Evolutionary conservation across 805 yeast species (phyloP).

Genomic region (Millerago galiae): DNA sequence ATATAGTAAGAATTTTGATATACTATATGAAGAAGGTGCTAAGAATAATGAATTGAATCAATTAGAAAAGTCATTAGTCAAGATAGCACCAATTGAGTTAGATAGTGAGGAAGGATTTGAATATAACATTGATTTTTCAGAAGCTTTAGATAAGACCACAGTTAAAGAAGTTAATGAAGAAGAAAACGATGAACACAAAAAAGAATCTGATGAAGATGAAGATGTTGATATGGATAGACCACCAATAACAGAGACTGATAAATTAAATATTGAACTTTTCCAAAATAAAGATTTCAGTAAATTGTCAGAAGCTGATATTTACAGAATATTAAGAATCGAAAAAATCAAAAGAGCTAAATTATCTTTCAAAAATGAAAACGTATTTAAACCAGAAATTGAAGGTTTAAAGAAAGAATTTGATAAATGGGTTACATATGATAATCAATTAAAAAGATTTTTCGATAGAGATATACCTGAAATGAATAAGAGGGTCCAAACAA

Average conservation of each 20-base stretch:
- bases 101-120: slow-evolving; percentile 8
- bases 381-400: slow-evolving; percentile 15
- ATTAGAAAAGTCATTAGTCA: slow-evolving; percentile 13
- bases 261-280: background rate
- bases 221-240: background rate
- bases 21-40: slow-evolving; percentile 11
- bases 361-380: slow-evolving; percentile 13
- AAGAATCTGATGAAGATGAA: background rate
- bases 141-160: background rate
- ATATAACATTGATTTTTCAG: slow-evolving; percentile 3
- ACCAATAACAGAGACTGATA: background rate
- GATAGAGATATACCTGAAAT: slow-evolving; percentile 15
- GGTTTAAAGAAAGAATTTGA: slow-evolving; percentile 12
- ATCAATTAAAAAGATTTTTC: slow-evolving; percentile 19
- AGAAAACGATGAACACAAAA: too few relatives aligned
- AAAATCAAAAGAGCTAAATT: slow-evolving; percentile 15
- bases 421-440: slow-evolving; percentile 18
- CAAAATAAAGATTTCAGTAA: slow-evolving; percentile 2
- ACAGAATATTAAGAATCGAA: slow-evolving; percentile 15
- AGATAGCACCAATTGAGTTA: slow-evolving; percentile 12
- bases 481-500: slow-evolving; percentile 13
- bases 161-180: background rate
- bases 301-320: slow-evolving; percentile 15
- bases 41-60: slow-evolving; percentile 9
- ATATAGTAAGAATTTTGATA: slow-evolving; percentile 12